phyloP scores from a whole-genome alignment of 2,329 filamentous ascomycete species.

The Neonectria magnoliae region DNA sequence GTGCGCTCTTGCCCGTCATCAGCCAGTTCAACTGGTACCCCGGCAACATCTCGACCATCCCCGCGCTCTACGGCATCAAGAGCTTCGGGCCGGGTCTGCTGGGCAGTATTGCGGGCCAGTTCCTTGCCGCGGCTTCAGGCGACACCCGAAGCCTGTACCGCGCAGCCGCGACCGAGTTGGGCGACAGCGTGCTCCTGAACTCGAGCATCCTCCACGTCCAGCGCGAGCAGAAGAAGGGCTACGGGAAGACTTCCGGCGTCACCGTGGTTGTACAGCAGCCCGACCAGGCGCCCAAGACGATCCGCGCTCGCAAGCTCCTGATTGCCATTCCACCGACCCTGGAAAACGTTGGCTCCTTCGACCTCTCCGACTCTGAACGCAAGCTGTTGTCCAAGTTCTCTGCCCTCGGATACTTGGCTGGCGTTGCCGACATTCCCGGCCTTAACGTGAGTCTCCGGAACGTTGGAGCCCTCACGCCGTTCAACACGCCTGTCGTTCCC shows the following conservation, averaged over 20 bases:
- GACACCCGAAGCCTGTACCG: constrained; percentile 27
- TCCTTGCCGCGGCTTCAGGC: constrained; percentile 22
- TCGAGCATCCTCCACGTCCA: constrained; percentile 21
- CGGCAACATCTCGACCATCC: constrained; percentile 27
- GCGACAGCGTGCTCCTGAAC: constrained; percentile 14
- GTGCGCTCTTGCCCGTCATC: constrained; percentile 23
- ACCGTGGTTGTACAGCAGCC: constrained; percentile 26
- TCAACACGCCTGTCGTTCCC: constrained; percentile 16
- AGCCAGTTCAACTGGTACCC: constrained; percentile 33
- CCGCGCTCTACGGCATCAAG: constrained; percentile 34
- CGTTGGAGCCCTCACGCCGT: constrained; percentile 10
- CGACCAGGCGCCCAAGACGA: constrained; percentile 7
- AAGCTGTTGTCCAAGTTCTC: constrained; percentile 41
- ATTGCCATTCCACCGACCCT: constrained; percentile 42
- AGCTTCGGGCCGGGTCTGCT: constrained; percentile 29
- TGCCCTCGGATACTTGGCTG: constrained; percentile 34
- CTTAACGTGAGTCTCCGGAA: constrained; percentile 25
- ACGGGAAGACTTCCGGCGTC: background rate
- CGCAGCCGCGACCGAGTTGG: constrained; percentile 19
- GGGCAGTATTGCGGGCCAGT: constrained; percentile 13
- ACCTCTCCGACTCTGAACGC: constrained; percentile 38
- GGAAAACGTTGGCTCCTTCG: constrained; percentile 38
- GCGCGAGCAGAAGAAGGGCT: background rate
- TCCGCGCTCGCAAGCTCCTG: constrained; percentile 42
- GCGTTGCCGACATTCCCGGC: constrained; percentile 34